A percentile compares a stretch with the other conserved stretches of the same genome.
Conservation (phyloP, 2,329 filamentous ascomycete genomes). For the Cytospora schulzeri region DNA sequence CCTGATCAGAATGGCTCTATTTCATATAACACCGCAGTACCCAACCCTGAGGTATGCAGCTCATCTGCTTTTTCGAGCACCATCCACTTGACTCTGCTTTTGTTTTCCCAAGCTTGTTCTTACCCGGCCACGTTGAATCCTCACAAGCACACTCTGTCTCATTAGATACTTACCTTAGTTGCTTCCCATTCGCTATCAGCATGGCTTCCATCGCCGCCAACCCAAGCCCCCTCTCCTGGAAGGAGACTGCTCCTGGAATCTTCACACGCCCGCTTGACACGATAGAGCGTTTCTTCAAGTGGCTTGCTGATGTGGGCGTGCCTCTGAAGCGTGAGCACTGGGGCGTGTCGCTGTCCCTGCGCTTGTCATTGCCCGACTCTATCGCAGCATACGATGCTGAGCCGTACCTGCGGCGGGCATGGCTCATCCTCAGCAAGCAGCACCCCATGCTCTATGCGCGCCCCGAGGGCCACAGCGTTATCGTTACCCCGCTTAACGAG, state of each 20-base stretch:
- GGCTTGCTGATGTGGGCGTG: conserved; percentile 1
- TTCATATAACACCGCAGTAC: no score
- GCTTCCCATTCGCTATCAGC: not conserved
- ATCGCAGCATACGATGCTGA: not conserved
- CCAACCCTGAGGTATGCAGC: no score
- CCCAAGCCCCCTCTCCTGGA: not conserved
- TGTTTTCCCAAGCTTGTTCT: no score
- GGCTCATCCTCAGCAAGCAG: conserved; percentile 12
- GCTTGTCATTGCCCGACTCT: conserved; percentile 1
- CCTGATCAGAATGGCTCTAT: no score
- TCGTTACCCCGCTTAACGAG: not conserved
- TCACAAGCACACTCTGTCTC: not conserved
- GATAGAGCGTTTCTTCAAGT: conserved; percentile 13
- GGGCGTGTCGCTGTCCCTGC: conserved; percentile 1
- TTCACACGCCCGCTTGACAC: conserved; percentile 10
- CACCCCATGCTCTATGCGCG: conserved; percentile 7
- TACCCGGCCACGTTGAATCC: not conserved
- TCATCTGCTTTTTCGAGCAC: no score
- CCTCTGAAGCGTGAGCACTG: conserved; percentile 10
- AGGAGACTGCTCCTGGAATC: not conserved
- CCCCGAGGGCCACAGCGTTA: not conserved
- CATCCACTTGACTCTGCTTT: no score
- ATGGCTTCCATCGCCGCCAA: not conserved
- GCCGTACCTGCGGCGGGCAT: conserved; percentile 3
- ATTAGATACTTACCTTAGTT: not conserved